A percentile compares a stretch with the other conserved stretches of the same genome.
Conservation (phyloP, 2,329 filamentous ascomycete species). For the Alternaria sp. region DNA sequence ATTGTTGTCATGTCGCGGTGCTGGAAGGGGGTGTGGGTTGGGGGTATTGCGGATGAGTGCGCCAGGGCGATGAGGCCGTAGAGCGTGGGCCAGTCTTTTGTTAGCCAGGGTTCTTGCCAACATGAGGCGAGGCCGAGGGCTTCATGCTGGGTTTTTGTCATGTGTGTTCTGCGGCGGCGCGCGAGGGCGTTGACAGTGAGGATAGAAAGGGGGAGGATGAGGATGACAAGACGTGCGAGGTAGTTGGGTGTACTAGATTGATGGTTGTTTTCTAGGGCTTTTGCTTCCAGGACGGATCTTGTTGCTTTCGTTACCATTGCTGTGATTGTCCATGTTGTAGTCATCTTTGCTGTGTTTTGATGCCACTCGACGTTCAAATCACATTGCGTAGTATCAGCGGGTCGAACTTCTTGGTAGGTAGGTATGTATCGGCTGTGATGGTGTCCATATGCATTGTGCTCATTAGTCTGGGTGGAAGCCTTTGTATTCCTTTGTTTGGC, state of each 20-base stretch:
- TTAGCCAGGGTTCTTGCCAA: conserved; percentile 3
- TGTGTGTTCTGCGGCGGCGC: not conserved
- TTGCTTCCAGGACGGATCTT: not conserved
- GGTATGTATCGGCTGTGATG: no score
- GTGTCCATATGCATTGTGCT: no score
- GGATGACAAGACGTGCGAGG: not conserved
- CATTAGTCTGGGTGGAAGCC: no score
- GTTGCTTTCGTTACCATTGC: not conserved
- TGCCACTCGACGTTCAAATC: not conserved
- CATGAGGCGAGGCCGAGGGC: not conserved
- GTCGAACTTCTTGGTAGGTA: no score
- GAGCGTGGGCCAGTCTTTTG: not conserved
- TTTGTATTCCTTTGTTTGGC: no score
- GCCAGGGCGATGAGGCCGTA: not conserved
- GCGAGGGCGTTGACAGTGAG: not conserved
- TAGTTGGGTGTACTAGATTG: not conserved
- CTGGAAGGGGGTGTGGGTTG: not conserved
- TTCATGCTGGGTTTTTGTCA: not conserved
- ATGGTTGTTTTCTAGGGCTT: no score
- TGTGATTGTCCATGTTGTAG: conserved; percentile 1
- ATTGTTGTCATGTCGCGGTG: not conserved
- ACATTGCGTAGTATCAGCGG: no score
- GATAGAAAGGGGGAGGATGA: not conserved
- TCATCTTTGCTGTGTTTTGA: not conserved
- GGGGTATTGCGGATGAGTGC: not conserved